Base-by-base conservation (phyloP, 495 filamentous ascomycete genomes). In the Bryoglossum gracile region DNA sequence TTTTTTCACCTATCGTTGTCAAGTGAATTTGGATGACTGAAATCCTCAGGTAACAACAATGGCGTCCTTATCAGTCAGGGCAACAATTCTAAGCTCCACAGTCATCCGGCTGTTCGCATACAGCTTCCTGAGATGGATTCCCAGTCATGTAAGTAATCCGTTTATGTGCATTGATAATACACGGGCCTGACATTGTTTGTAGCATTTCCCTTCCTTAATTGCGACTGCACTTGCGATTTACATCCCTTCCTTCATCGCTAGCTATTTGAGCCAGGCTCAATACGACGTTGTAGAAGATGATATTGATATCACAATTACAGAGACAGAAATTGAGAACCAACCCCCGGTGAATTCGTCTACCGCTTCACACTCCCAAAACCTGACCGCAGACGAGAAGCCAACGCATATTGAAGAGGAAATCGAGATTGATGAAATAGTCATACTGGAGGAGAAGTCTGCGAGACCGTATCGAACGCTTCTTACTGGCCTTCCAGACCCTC, bases 61-160 rank as follows among this genome's bases (percentile, higher is more conserved):
- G 55, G 28, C 51, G n/a, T 25, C 55, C 37, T 37, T 58, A 4
- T 55, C 55, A 37, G 59, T 59, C 8, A 51, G 42, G 30, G 43
- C 39, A 13, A 50, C 59, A 1, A 18, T 48, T 2, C 10, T 25
- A 11, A 86, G 79, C 68, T 92, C 89, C 8, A 50, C 73, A 1
- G 60, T 59, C 1, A 57, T 95, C 41, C 75, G 89, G 42, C 19
- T 80, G 1, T 48, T 71, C 10, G 69, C 76, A 46, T 92, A 83
- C 60, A 55, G 89, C 48, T 95, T 96, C 62, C 68, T 96, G 19
- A 73, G 92, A 80, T 95, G 88, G 89, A 89, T 94, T 72, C 57
- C 57, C 8, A 51, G 50, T 17, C 48, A 54, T 50, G 54, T 55
- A 54, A 70, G 64, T 43, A 11, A 36, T 18, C 10, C 43, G 17